These are phyloP conservation scores for Trametopsis cervina DNA, from an alignment of 768 basidiomycete genomes.

Conservation along the genomic window DNA sequence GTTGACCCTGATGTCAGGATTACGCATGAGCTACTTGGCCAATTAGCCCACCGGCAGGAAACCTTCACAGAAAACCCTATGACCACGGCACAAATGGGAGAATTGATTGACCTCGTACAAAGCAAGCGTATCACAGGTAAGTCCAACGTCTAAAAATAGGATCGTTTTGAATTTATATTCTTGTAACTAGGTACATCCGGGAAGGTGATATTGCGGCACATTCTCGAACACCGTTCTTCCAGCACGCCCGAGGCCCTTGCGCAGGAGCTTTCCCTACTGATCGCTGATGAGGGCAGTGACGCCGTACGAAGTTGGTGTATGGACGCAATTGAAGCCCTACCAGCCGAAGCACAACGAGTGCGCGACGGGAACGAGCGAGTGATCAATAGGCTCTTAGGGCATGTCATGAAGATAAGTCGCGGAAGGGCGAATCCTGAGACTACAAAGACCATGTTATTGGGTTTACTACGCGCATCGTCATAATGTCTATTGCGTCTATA, in stretches of 20 bases:
- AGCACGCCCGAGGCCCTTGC: constrained; percentile 39
- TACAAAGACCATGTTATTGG: constrained; percentile 39
- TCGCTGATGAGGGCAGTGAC: constrained; percentile 27
- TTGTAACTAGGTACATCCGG: constrained; percentile 77
- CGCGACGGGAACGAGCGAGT: constrained; percentile 69
- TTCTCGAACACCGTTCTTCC: constrained; percentile 42
- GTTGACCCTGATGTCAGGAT: constrained; percentile 46
- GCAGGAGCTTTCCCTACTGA: constrained; percentile 39
- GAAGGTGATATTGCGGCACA: constrained; percentile 66
- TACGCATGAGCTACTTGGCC: constrained; percentile 80
- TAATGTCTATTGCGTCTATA: too few relatives aligned
- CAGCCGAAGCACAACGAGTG: constrained; percentile 59
- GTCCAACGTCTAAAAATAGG: too few relatives aligned
- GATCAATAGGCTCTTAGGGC: constrained; percentile 74
- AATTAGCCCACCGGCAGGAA: constrained; percentile 52
- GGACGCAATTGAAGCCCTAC: constrained; percentile 58
- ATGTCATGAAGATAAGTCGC: constrained; percentile 75
- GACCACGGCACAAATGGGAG: constrained; percentile 57
- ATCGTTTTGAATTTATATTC: too few relatives aligned
- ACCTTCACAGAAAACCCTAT: constrained; percentile 56
- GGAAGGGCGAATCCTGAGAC: constrained; percentile 73
- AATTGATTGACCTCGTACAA: constrained; percentile 72
- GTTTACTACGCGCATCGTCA: neutral
- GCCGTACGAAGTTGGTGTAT: constrained; percentile 50
- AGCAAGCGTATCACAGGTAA: constrained; percentile 62